Evolutionary conservation across 371 early-diverging fungal species (phyloP).

Genomic region (Rhizopus delemar): DNA sequence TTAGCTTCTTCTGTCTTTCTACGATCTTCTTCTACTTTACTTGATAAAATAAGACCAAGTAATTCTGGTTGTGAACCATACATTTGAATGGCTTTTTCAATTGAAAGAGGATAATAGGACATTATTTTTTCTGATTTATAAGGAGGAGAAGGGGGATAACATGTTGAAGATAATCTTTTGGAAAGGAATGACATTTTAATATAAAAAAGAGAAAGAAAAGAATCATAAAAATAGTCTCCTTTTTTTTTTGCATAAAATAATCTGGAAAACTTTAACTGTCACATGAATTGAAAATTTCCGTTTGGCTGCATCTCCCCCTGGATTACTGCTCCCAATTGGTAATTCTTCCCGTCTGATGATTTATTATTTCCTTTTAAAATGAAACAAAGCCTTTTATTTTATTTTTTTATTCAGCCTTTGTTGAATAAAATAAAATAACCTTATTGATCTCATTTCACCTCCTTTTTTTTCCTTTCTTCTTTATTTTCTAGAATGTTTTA

Average conservation of each 20-base stretch:
- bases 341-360: neutral
- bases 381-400: too few species aligned
- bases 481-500: too few species aligned
- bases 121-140: neutral
- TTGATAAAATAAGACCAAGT: slow-evolving; percentile 50
- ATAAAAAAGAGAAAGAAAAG: neutral
- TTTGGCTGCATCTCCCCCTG: neutral
- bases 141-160: slow-evolving; percentile 15
- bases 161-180: slow-evolving; percentile 13
- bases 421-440: too few species aligned
- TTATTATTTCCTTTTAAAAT: neutral
- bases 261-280: slow-evolving; percentile 1
- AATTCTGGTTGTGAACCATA: slow-evolving; percentile 53
- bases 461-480: too few species aligned
- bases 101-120: slow-evolving; percentile 2
- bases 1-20: slow-evolving; percentile 58
- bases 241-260: slow-evolving; percentile 6
- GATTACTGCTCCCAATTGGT: slow-evolving; percentile 5
- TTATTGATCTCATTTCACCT: too few species aligned
- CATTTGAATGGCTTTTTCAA: slow-evolving; percentile 46
- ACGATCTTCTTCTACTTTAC: slow-evolving; percentile 60
- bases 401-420: too few species aligned
- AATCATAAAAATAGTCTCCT: slow-evolving; percentile 9
- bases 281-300: slow-evolving; percentile 3
- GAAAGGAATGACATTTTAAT: slow-evolving; percentile 2